phyloP scores from a whole-genome alignment of 2,329 filamentous ascomycete species.

The Cercospora beticola region DNA sequence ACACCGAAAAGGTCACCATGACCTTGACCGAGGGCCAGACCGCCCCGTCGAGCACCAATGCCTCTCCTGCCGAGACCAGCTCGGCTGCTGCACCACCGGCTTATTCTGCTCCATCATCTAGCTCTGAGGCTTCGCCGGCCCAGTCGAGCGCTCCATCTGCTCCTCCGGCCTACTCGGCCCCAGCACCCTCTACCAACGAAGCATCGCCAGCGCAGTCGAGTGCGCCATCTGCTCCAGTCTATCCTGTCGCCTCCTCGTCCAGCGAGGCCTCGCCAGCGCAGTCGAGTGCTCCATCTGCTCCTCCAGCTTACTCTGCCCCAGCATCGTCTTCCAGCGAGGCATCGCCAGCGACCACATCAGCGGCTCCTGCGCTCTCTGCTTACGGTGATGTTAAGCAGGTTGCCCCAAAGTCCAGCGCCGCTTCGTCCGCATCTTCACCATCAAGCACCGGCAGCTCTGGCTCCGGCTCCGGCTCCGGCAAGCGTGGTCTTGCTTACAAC shows the following conservation, averaged over 20 bases:
- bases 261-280: not conserved
- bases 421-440: constrained; percentile 24
- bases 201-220: not conserved
- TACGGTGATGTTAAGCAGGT: constrained; percentile 1
- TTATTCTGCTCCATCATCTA: constrained; percentile 18
- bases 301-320: not conserved
- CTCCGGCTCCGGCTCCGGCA: constrained; percentile 42
- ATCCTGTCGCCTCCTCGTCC: not conserved
- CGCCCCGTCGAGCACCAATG: constrained; percentile 19
- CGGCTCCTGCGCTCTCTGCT: constrained; percentile 10
- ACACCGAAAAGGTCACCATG: constrained; percentile 42
- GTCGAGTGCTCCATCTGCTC: constrained; percentile 12
- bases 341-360: constrained; percentile 10
- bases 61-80: constrained; percentile 18
- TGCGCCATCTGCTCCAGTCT: not conserved
- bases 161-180: constrained; percentile 8
- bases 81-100: constrained; percentile 21
- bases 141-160: constrained; percentile 15
- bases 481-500: constrained; percentile 72
- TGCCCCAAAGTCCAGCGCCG: constrained; percentile 8
- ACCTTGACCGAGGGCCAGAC: constrained; percentile 23
- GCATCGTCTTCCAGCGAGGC: not conserved
- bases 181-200: constrained; percentile 9
- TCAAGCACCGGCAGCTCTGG: constrained; percentile 22
- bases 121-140: constrained; percentile 12